Base-by-base conservation (phyloP, 441 rosid genomes). In the Mallotus repandus region DNA sequence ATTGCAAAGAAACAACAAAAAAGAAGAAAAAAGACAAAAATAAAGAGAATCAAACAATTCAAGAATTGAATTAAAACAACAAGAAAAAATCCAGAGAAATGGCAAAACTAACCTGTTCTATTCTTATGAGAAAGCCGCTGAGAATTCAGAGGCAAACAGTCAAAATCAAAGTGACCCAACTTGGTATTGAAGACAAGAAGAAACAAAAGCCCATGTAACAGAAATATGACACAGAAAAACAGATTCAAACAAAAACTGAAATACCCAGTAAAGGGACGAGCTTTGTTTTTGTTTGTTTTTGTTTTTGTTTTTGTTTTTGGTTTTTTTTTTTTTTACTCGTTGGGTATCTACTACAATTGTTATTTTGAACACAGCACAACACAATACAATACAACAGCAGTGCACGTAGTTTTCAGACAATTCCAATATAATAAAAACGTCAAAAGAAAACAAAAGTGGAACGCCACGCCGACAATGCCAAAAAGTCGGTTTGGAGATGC, bases 401-500 rank as follows among this genome's bases (percentile, higher is more conserved):
- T 75, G 82, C 86, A 87, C 86, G 84, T 84, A 73, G 85, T 67
- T 76, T 75, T 79, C 84, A 62, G 70, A 71, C 45, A 32, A 62
- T 53, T 14, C 9, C 57, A 62, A 43, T 73, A 21, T 65, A 73
- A 21, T 65, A 73, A 46, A 22, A 61, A 57, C n/a, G 59, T 7
- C 50, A 69, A 46, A 70, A 61, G 60, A 49, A 19, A 64, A 72
- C 7, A 61, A 65, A 67, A 65, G 69, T 52, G 63, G 70, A 63
- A 55, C 22, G 19, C 68, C 76, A 58, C 58, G 80, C 86, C 87
- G 75, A 85, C 80, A 71, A 76, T 66, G 70, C 79, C 81, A 79
- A 76, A 80, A 85, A 72, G 87, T 81, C 84, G 85, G 89, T 81
- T 78, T 18, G 80, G 71, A 69, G 76, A 68, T 63, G 66, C 84